Conservation (phyloP, 495 filamentous ascomycete genomes). For the Annulohypoxylon maeteangense region DNA sequence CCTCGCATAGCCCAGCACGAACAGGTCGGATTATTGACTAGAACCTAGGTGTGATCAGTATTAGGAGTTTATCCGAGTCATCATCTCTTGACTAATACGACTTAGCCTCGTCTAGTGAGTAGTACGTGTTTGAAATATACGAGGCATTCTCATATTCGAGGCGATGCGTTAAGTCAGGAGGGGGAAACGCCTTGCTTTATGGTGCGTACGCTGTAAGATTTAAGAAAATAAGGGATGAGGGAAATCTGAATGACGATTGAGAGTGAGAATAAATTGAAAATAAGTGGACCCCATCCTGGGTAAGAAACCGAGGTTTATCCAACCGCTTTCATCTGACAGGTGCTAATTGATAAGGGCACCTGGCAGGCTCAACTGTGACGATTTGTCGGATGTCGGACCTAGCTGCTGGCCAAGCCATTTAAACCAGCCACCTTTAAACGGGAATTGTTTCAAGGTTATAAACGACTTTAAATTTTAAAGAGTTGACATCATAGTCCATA, state of each 20-base stretch:
- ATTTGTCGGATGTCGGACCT: neutral
- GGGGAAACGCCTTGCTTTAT: neutral
- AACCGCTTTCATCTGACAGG: neutral
- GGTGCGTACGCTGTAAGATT: neutral
- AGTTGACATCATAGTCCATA: slow-evolving; percentile 22
- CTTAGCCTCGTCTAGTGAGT: neutral
- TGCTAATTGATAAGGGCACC: neutral
- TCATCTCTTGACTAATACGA: neutral
- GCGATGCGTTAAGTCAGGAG: neutral
- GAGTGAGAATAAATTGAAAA: neutral
- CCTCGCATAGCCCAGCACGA: neutral
- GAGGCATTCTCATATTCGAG: neutral
- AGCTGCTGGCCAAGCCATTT: neutral
- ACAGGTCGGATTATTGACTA: neutral
- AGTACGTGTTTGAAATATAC: neutral
- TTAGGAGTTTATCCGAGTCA: neutral
- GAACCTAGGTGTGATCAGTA: neutral
- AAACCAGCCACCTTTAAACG: neutral
- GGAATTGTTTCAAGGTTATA: slow-evolving; percentile 23
- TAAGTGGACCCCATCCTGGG: neutral
- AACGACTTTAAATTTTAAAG: neutral
- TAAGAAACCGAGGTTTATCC: neutral
- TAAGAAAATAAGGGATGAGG: neutral
- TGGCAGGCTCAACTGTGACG: neutral
- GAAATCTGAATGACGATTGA: neutral